phyloP scores from a whole-genome alignment of 306 rosid genomes.

The Acacia confusa region DNA sequence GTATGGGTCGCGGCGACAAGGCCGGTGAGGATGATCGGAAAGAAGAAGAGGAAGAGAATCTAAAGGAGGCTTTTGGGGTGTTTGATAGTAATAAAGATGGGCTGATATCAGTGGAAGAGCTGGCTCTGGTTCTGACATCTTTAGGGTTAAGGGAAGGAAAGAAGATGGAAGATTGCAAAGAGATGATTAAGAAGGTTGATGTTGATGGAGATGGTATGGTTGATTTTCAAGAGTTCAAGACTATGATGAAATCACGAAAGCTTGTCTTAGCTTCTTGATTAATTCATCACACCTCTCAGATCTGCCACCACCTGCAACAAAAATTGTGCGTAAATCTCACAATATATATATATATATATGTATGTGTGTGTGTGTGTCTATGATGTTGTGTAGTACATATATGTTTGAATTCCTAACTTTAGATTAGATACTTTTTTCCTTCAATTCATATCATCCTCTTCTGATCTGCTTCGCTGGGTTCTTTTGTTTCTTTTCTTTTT shows the following conservation, averaged over 20 bases:
- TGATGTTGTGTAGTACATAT: background rate
- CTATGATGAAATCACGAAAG: constrained; percentile 53
- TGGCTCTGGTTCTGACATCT: constrained; percentile 55
- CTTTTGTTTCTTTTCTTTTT: background rate
- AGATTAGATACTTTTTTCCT: background rate
- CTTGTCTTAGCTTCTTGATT: constrained; percentile 26
- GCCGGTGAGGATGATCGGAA: background rate
- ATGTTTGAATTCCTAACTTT: background rate
- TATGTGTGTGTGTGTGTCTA: background rate
- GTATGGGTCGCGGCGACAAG: constrained; percentile 28
- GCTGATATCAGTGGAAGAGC: constrained; percentile 65
- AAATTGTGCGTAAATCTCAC: background rate
- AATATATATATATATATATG: background rate
- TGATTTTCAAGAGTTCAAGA: constrained; percentile 81
- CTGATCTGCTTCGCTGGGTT: background rate
- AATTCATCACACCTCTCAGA: background rate
- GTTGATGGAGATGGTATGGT: constrained; percentile 96
- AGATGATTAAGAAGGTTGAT: constrained; percentile 82
- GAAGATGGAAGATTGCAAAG: constrained; percentile 62
- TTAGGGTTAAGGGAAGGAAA: constrained; percentile 77
- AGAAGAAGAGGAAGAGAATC: constrained; percentile 18
- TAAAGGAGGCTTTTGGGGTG: constrained; percentile 85
- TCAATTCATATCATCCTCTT: background rate
- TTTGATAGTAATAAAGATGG: constrained; percentile 79
- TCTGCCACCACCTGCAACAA: background rate